Evolutionary conservation across 148 eudicot species (phyloP).

Genomic region (Polygonum maritimum): DNA sequence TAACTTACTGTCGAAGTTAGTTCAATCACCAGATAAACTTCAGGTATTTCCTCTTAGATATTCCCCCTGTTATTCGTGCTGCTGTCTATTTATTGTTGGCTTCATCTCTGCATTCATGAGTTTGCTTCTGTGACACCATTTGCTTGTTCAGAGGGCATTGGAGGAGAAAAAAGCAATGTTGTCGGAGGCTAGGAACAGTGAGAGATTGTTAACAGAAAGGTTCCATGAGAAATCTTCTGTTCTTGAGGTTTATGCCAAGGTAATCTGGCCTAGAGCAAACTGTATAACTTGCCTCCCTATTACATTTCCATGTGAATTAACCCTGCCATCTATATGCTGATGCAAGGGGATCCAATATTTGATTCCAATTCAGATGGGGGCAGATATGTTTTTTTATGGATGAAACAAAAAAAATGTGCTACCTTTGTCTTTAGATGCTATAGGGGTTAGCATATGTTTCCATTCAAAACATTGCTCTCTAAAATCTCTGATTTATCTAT

Average conservation of each 20-base stretch:
- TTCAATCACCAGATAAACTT: conserved; percentile 89
- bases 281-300: not conserved
- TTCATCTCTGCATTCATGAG: not conserved
- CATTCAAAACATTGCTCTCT: not conserved
- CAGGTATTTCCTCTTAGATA: conserved; percentile 37
- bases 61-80: not conserved
- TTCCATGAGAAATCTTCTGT: conserved; percentile 60
- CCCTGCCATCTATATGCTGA: not conserved
- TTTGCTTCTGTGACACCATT: not conserved
- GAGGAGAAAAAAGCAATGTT: conserved; percentile 68
- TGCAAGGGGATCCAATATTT: not conserved
- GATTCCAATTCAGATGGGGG: not conserved
- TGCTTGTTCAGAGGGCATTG: conserved; percentile 47
- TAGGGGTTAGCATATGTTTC: not conserved
- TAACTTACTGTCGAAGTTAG: conserved; percentile 64
- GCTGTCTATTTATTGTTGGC: not conserved
- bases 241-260: conserved; percentile 80
- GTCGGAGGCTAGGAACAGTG: conserved; percentile 66
- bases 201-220: conserved; percentile 53
- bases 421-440: not conserved
- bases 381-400: not conserved
- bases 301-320: not conserved
- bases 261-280: conserved; percentile 14
- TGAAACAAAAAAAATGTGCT: not conserved
- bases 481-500: too few relatives aligned